These are phyloP conservation scores for Backusella tuberculispora DNA, from an alignment of 192 early-diverging fungal genomes.

Conservation along the genomic window DNA sequence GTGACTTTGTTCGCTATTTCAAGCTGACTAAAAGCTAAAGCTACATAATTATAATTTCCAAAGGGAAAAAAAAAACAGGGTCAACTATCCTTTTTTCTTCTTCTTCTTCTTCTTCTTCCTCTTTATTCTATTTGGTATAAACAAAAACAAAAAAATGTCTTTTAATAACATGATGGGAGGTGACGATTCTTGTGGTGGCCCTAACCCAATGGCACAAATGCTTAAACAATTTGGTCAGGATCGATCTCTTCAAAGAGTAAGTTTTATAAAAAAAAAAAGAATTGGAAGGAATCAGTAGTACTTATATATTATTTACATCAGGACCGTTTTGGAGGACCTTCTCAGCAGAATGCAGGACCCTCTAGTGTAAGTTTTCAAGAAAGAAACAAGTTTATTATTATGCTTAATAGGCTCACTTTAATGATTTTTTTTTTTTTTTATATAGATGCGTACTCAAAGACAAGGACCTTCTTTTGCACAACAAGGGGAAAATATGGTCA, in stretches of 20 bases:
- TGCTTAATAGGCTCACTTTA: neutral
- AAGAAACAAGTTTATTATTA: neutral
- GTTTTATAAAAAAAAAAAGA: neutral
- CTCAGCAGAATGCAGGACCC: conserved; percentile 25
- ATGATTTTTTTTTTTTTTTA: neutral
- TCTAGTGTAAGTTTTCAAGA: conserved; percentile 12
- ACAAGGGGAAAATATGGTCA: conserved; percentile 35
- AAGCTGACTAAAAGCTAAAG: conserved; percentile 10
- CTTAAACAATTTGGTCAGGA: conserved; percentile 84
- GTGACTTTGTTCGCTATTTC: conserved; percentile 16
- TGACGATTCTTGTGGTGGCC: conserved; percentile 72
- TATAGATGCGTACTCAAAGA: conserved; percentile 43
- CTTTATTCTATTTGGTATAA: neutral
- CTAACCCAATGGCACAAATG: conserved; percentile 77
- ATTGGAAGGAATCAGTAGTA: neutral
- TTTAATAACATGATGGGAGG: conserved; percentile 42
- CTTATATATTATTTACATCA: conserved; percentile 20
- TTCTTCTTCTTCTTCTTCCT: neutral
- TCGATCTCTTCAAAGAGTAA: conserved; percentile 76
- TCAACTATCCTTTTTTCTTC: neutral
- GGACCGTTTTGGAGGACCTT: conserved; percentile 39
- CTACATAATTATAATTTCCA: conserved; percentile 2
- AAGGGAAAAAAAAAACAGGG: neutral
- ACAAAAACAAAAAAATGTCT: neutral
- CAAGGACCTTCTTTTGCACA: conserved; percentile 30